Percentiles rank a stretch among this genome's conserved stretches.
These are phyloP conservation scores for Hypoxylon perforatum DNA, from an alignment of 495 filamentous ascomycete species.

Conservation along the genomic window DNA sequence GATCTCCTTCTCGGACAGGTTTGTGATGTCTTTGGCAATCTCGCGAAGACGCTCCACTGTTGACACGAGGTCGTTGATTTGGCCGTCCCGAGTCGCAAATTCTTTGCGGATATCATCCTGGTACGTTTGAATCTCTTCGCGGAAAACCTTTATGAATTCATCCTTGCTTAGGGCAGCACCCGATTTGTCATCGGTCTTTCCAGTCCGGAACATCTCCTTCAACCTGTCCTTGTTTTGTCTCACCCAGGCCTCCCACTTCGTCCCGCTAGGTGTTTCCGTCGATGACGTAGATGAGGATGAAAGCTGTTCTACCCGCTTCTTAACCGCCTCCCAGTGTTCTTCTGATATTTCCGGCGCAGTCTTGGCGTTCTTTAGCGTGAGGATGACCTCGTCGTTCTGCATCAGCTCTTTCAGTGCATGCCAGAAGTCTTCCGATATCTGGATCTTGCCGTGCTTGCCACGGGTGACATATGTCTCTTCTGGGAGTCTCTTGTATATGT, in stretches of 20 bases:
- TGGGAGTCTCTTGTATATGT: constrained; percentile 51
- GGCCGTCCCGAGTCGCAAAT: constrained; percentile 32
- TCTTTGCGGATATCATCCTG: constrained; percentile 43
- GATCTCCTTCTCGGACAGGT: constrained; percentile 39
- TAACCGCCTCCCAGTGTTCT: constrained; percentile 51
- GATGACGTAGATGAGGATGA: neutral
- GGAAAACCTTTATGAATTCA: constrained; percentile 46
- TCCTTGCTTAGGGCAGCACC: constrained; percentile 41
- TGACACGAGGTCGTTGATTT: constrained; percentile 26
- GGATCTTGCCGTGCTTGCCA: constrained; percentile 53
- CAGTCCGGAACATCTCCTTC: constrained; percentile 20
- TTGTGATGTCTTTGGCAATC: neutral
- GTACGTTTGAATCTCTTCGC: constrained; percentile 20
- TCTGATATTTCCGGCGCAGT: constrained; percentile 41
- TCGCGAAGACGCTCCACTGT: constrained; percentile 17
- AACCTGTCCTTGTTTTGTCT: constrained; percentile 48
- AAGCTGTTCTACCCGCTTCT: constrained; percentile 39
- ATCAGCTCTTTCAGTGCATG: constrained; percentile 57
- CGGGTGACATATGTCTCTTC: constrained; percentile 51
- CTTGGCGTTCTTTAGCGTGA: constrained; percentile 42
- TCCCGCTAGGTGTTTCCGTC: neutral
- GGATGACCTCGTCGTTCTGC: constrained; percentile 45
- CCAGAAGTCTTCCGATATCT: constrained; percentile 66
- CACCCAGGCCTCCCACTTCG: constrained; percentile 52
- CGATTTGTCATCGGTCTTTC: neutral